These are phyloP conservation scores for Zygotorulaspora mrakii DNA, from an alignment of 1,139 yeast species.

Conservation along the genomic window DNA sequence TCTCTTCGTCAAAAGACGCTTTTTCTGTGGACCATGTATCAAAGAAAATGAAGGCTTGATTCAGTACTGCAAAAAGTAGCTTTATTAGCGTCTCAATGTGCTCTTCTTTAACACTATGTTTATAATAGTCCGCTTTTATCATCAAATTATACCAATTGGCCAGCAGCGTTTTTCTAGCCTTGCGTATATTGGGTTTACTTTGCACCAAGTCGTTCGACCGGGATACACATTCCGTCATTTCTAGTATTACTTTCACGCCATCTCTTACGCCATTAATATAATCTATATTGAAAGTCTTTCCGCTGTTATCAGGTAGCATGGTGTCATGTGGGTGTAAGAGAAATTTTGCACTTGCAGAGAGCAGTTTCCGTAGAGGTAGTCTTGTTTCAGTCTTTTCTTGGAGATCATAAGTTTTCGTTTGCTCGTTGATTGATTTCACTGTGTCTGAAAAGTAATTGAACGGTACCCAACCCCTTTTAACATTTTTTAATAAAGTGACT, in stretches of 20 bases:
- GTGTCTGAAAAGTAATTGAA: constrained; percentile 82
- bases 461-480: constrained; percentile 94
- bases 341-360: constrained; percentile 73
- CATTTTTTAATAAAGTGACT: constrained; percentile 69
- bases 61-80: constrained; percentile 69
- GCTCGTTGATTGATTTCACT: constrained; percentile 31
- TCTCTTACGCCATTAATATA: constrained; percentile 63
- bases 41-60: constrained; percentile 68
- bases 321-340: constrained; percentile 63
- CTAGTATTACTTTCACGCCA: constrained; percentile 75
- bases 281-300: constrained; percentile 32
- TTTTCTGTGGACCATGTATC: constrained; percentile 71
- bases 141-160: constrained; percentile 91
- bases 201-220: constrained; percentile 77
- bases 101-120: constrained; percentile 61
- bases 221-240: constrained; percentile 78
- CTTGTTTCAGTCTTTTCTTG: constrained; percentile 39
- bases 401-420: constrained; percentile 28
- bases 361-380: constrained; percentile 55
- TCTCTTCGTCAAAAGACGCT: constrained; percentile 34
- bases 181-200: constrained; percentile 63
- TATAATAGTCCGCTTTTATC: constrained; percentile 79
- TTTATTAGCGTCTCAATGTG: constrained; percentile 69
- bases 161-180: constrained; percentile 70
- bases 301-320: constrained; percentile 22